A percentile compares a stretch with the other conserved stretches of the same genome.
phyloP scores from a whole-genome alignment of 495 filamentous ascomycete genomes.

The Thermothielavioides terrestris region DNA sequence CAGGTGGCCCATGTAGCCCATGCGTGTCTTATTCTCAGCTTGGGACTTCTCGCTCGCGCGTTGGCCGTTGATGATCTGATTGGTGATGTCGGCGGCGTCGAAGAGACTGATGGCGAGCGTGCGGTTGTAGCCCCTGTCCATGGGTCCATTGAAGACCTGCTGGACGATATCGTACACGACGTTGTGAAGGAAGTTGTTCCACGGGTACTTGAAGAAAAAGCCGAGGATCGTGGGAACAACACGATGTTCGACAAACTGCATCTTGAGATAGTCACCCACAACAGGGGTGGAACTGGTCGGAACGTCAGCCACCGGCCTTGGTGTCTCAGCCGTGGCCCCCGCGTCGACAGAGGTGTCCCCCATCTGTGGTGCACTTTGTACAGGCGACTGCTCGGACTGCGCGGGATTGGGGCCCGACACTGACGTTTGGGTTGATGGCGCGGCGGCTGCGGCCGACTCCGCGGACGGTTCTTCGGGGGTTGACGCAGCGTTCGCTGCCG shows the following conservation, averaged over 20 bases:
- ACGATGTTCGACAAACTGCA: conserved; percentile 87
- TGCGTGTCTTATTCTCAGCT: conserved; percentile 69
- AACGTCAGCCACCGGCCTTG: conserved; percentile 7
- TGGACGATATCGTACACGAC: conserved; percentile 99
- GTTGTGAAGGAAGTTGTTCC: conserved; percentile 99
- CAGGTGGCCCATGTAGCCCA: conserved; percentile 98
- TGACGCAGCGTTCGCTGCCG: conserved; percentile 15
- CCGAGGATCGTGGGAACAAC: conserved; percentile 95
- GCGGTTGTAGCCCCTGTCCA: conserved; percentile 92
- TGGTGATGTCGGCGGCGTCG: conserved; percentile 78
- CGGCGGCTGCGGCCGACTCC: not conserved
- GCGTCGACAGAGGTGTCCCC: conserved; percentile 15
- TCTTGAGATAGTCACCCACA: conserved; percentile 94
- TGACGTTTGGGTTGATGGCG: not conserved
- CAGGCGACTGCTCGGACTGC: not conserved
- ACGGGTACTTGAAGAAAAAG: conserved; percentile 98
- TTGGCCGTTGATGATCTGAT: conserved; percentile 86
- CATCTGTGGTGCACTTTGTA: not conserved
- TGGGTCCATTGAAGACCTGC: conserved; percentile 97
- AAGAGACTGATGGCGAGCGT: conserved; percentile 90
- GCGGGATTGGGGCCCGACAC: not conserved
- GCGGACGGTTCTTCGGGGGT: not conserved
- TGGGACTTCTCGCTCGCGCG: conserved; percentile 77
- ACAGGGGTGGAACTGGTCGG: conserved; percentile 51
- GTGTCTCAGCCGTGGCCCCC: conserved; percentile 7